These are phyloP conservation scores for Boletellus emodensis DNA, from an alignment of 768 basidiomycete genomes.

Conservation along the genomic window DNA sequence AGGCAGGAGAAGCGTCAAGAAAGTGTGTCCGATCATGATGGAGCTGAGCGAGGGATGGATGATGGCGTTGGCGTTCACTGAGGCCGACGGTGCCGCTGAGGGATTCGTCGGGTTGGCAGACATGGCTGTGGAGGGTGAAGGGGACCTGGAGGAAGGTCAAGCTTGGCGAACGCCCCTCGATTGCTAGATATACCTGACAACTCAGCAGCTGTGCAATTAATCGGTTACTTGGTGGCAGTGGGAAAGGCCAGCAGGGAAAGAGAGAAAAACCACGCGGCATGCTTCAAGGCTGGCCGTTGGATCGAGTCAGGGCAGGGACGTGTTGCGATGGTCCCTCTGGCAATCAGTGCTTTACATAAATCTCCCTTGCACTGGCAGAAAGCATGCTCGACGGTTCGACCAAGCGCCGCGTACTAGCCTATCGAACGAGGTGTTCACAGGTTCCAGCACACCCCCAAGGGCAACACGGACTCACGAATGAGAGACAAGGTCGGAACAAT, in stretches of 20 bases:
- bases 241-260: not conserved
- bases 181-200: not conserved
- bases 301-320: not conserved
- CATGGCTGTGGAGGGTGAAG: constrained; percentile 3
- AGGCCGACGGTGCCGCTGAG: not conserved
- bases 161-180: not conserved
- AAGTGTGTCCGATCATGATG: constrained; percentile 29
- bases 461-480: too few relatives aligned
- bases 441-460: too few relatives aligned
- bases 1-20: constrained; percentile 29
- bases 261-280: not conserved
- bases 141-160: not conserved
- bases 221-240: not conserved
- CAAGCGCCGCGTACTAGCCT: too few relatives aligned
- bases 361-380: too few relatives aligned
- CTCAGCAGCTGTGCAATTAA: not conserved
- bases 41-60: constrained; percentile 21
- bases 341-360: not conserved
- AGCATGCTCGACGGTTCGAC: too few relatives aligned
- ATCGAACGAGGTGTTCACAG: too few relatives aligned
- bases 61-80: not conserved
- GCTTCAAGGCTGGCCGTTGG: not conserved
- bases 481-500: too few relatives aligned
- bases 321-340: not conserved
- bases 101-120: constrained; percentile 12